Evolutionary conservation across 352 stramenopile genomes (phyloP).

Genomic region (Phytophthora cryptogea): DNA sequence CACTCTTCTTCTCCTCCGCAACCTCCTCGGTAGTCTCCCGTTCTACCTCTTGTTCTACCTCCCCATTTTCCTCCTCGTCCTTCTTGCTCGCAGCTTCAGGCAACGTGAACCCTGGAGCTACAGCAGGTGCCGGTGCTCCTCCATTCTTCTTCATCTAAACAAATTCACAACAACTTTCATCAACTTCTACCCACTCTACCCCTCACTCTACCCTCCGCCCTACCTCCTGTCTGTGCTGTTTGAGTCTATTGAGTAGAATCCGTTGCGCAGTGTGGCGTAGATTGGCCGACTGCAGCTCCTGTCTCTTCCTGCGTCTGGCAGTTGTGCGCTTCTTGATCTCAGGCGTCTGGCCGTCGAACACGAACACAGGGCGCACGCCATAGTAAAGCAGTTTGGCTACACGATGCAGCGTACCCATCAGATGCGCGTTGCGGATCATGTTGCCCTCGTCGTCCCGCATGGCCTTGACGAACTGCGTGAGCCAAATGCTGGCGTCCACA

Average conservation of each 20-base stretch:
- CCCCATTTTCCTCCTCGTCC: constrained; percentile 3
- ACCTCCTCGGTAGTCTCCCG: constrained; percentile 6
- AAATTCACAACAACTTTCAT: constrained; percentile 2
- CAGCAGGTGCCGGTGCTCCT: constrained; percentile 38
- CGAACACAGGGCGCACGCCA: constrained; percentile 97
- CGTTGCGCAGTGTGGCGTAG: constrained; percentile 93
- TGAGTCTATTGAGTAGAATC: constrained; percentile 93
- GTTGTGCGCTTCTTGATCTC: constrained; percentile 95
- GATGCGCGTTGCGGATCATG: constrained; percentile 95
- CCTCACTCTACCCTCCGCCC: background rate
- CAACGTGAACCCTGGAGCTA: constrained; percentile 64
- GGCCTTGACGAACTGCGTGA: constrained; percentile 99
- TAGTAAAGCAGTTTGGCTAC: constrained; percentile 96
- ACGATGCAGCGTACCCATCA: constrained; percentile 95
- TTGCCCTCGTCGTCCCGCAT: constrained; percentile 96
- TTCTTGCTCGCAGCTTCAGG: constrained; percentile 25
- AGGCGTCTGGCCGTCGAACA: constrained; percentile 98
- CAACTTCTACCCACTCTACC: constrained; percentile 2
- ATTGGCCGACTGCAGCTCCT: constrained; percentile 78
- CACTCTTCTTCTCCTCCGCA: background rate
- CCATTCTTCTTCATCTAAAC: constrained; percentile 62
- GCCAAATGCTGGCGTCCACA: constrained; percentile 99
- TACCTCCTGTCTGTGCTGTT: constrained; percentile 61
- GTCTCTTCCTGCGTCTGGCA: constrained; percentile 58
- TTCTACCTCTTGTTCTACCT: constrained; percentile 5